These are phyloP conservation scores for Boletus subcaerulescens DNA, from an alignment of 768 basidiomycete species.

Conservation along the genomic window DNA sequence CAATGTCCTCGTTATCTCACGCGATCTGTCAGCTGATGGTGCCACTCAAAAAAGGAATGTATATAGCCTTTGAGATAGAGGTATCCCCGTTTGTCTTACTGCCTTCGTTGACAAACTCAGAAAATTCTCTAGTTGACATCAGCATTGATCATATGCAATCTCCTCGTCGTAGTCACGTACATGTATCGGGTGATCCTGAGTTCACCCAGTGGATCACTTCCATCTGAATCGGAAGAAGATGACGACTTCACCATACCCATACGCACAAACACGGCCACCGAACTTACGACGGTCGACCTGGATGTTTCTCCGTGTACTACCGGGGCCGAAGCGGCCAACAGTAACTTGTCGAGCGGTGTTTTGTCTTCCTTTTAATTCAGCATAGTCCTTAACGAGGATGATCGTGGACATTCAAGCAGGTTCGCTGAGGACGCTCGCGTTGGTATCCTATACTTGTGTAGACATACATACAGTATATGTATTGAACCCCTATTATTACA, in stretches of 20 bases:
- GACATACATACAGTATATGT: no score
- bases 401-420: background rate
- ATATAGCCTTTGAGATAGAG: background rate
- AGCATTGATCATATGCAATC: background rate
- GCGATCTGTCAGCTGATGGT: background rate
- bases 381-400: background rate
- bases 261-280: background rate
- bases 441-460: no score
- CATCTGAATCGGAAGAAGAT: background rate
- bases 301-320: background rate
- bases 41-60: background rate
- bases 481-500: no score
- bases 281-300: background rate
- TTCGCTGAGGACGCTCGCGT: background rate
- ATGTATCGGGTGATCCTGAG: background rate
- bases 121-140: background rate
- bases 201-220: background rate
- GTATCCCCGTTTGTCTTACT: background rate
- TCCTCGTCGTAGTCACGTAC: background rate
- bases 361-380: background rate
- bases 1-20: background rate
- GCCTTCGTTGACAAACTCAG: background rate
- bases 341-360: background rate
- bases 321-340: background rate
- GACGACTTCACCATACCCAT: background rate